Evolutionary conservation across 139 green algal species (phyloP), one percentile per base, ranked within the genome.

Genomic region (Chlorella sp.): DNA sequence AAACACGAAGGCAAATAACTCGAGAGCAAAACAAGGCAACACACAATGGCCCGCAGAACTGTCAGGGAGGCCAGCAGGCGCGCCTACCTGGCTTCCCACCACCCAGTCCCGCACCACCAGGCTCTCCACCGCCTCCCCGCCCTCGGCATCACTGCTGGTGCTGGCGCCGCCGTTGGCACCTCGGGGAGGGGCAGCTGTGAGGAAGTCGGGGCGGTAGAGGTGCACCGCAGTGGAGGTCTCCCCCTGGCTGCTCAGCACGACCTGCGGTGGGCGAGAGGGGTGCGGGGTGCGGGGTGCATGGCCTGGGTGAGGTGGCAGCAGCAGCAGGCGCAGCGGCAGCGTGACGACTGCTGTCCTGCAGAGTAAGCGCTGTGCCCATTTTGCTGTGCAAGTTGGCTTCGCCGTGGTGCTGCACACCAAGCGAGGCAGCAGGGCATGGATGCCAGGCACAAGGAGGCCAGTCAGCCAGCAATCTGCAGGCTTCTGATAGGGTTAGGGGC

Each of bases 101-200:
- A 92, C 64, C 89, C 89, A 92, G 66, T 92, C 89, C 0, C 42
- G 40, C 24, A 92, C n/a, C 42, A 77, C 32, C 71, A 92, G n/a
- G 18, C 40, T 12, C 78, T 92, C 89, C 24, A 86, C 84, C 4
- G 39, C 39, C 11, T 68, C 84, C 19, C 30, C n/a, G 28, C 30
- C 19, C 34, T 21, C 60, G 34, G 16, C 57, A 42, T 68, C 48
- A 1, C 34, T 48, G 57, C 53, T 61, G 77, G n/a, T 37, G n/a
- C 37, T 19, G 73, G n/a, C n/a, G 42, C 53, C 32, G 32, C 3
- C 34, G 19, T 37, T 34, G 34, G n/a, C 34, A 0, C 21, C 37
- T 37, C 24, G 7, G 36, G 81, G 19, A 5, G 48, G 22, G 3
- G 30, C 57, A 9, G 53, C n/a, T 26, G 81, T n/a, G 3, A 71